Conservation (phyloP, 2,329 filamentous ascomycete species). For the Aspergillus versicolor region DNA sequence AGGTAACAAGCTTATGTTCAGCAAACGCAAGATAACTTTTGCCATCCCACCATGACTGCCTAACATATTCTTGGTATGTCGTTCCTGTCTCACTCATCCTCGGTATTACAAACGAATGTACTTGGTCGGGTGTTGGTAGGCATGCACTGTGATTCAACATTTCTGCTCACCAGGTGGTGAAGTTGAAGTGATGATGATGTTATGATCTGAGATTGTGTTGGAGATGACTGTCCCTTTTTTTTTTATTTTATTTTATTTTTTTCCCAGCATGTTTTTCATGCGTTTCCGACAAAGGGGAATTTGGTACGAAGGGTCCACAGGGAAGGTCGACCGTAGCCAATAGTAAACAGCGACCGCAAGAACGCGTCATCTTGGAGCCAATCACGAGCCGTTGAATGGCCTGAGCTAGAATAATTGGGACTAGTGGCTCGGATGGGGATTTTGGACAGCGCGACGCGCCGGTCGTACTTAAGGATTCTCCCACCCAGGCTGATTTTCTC, state of each 20-base stretch:
- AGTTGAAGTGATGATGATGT: slow-evolving; percentile 9
- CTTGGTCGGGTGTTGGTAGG: slow-evolving; percentile 6
- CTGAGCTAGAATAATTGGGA: slow-evolving; percentile 33
- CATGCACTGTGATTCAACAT: background rate
- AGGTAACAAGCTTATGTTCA: slow-evolving; percentile 1
- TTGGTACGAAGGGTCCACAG: slow-evolving; percentile 24
- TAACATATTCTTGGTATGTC: slow-evolving; percentile 23
- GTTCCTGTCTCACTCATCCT: slow-evolving; percentile 17
- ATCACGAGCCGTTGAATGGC: slow-evolving; percentile 31
- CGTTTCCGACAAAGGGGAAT: slow-evolving; percentile 24
- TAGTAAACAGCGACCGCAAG: slow-evolving; percentile 17
- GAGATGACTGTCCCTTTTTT: slow-evolving; percentile 8
- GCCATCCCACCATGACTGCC: slow-evolving; percentile 19
- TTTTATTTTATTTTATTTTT: background rate
- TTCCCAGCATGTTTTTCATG: slow-evolving; percentile 13
- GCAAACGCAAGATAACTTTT: slow-evolving; percentile 2
- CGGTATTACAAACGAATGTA: slow-evolving; percentile 16
- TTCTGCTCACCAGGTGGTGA: background rate
- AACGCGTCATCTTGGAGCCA: slow-evolving; percentile 29
- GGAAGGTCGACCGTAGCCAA: slow-evolving; percentile 21
- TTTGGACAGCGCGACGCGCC: slow-evolving; percentile 27
- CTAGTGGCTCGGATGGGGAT: slow-evolving; percentile 38
- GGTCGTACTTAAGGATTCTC: slow-evolving; percentile 45
- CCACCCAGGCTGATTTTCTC: slow-evolving; percentile 40
- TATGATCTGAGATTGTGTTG: slow-evolving; percentile 2